Evolutionary conservation across 257 asterid genomes (phyloP).

Genomic region (Solanum virginianum): DNA sequence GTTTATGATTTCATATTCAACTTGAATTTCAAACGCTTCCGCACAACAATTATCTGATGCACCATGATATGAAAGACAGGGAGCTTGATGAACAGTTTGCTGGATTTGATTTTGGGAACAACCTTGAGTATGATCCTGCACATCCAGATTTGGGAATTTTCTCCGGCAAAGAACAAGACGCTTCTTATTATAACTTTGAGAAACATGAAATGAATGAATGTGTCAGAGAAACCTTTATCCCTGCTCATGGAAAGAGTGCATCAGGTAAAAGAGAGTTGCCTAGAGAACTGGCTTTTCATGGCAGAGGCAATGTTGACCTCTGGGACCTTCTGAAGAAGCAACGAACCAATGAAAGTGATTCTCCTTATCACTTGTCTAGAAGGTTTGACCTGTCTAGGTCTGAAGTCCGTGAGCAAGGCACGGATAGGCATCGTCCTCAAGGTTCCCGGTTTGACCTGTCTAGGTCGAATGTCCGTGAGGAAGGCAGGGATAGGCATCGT

Average conservation of each 20-base stretch:
- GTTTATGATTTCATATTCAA: too few species aligned
- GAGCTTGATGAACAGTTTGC: slow-evolving; percentile 1
- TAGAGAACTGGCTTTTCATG: background rate
- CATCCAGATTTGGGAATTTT: slow-evolving; percentile 6
- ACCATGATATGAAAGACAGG: slow-evolving; percentile 11
- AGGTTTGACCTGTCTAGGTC: slow-evolving; percentile 1
- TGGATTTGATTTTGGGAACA: slow-evolving; percentile 14
- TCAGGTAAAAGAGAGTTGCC: background rate
- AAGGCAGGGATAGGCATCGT: background rate
- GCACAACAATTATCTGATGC: too few species aligned
- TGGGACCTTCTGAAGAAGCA: slow-evolving; percentile 19
- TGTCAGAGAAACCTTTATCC: background rate
- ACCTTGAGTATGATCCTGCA: slow-evolving; percentile 10
- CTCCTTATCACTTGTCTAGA: background rate
- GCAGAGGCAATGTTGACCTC: slow-evolving; percentile 9
- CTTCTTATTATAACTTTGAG: background rate
- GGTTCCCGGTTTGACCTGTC: background rate
- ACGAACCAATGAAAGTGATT: background rate
- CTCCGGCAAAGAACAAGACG: background rate
- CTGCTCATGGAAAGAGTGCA: background rate
- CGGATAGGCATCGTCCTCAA: background rate
- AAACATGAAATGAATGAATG: background rate
- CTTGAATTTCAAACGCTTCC: too few species aligned
- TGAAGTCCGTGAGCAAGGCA: background rate
- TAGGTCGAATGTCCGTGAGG: background rate